Conservation (phyloP, 352 stramenopile genomes). For the Pythium guiyangense region DNA sequence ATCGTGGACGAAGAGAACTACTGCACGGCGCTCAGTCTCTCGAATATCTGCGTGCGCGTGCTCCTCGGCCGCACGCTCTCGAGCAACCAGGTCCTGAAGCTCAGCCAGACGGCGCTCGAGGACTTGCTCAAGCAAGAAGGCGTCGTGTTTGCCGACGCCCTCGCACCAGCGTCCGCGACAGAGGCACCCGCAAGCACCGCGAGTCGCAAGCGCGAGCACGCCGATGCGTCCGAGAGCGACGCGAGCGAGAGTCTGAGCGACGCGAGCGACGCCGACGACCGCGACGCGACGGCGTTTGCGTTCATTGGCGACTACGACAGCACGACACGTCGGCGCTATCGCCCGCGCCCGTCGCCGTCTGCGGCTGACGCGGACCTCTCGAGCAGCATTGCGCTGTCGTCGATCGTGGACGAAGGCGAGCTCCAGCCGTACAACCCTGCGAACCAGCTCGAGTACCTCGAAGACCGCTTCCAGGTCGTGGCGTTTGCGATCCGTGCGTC, state of each 20-base stretch:
- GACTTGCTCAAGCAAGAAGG: constrained; percentile 72
- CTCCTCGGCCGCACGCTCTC: constrained; percentile 68
- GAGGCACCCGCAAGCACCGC: not conserved
- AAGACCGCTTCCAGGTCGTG: constrained; percentile 87
- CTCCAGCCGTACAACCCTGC: constrained; percentile 78
- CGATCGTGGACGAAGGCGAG: constrained; percentile 43
- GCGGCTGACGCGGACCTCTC: constrained; percentile 7
- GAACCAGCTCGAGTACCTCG: constrained; percentile 87
- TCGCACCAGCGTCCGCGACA: constrained; percentile 32
- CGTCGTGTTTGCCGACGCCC: constrained; percentile 50
- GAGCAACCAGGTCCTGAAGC: constrained; percentile 79
- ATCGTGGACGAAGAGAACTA: constrained; percentile 84
- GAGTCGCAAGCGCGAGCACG: constrained; percentile 2
- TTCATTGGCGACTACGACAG: constrained; percentile 70
- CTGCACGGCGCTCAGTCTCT: constrained; percentile 65
- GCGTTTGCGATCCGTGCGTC: constrained; percentile 83
- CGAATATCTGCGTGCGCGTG: constrained; percentile 79
- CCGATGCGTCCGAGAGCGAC: constrained; percentile 29
- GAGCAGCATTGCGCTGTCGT: constrained; percentile 26
- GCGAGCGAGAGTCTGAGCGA: constrained; percentile 12
- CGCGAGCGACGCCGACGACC: constrained; percentile 14
- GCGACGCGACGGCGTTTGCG: constrained; percentile 49
- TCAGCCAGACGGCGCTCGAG: constrained; percentile 82
- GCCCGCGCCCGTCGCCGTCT: constrained; percentile 2
- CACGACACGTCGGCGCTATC: constrained; percentile 18